Percentiles rank a stretch among this genome's conserved stretches.
Conservation (phyloP, 768 basidiomycete species). For the Trametes cingulata region DNA sequence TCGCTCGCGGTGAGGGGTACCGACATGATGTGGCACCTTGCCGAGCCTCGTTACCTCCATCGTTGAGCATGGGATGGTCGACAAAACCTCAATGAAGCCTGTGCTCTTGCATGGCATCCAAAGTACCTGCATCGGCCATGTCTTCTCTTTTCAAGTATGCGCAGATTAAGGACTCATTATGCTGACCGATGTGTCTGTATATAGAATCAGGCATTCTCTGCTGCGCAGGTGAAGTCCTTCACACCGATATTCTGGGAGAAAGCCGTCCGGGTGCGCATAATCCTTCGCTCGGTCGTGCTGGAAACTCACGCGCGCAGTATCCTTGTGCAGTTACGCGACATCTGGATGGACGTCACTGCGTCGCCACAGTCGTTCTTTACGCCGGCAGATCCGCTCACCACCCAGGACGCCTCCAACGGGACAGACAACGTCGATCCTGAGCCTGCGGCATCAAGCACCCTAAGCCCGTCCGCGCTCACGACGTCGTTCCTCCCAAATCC, state of each 20-base stretch:
- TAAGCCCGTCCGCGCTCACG: slow-evolving; percentile 12
- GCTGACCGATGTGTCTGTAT: neutral
- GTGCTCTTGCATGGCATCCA: no score
- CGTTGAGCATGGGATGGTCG: no score
- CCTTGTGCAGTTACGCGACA: slow-evolving; percentile 45
- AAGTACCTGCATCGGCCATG: no score
- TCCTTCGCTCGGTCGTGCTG: neutral
- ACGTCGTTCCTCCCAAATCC: slow-evolving; percentile 27
- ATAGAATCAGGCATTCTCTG: slow-evolving; percentile 54
- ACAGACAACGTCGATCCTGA: slow-evolving; percentile 15
- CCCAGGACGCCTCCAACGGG: neutral
- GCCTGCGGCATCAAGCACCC: neutral
- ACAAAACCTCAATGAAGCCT: no score
- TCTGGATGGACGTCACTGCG: slow-evolving; percentile 36
- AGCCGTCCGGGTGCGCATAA: slow-evolving; percentile 46
- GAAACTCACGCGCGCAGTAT: neutral
- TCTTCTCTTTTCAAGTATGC: no score
- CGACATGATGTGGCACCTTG: no score
- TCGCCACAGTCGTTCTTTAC: slow-evolving; percentile 8
- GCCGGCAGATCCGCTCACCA: slow-evolving; percentile 9
- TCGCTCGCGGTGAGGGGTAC: no score
- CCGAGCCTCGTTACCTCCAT: no score
- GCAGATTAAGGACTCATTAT: neutral
- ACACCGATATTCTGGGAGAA: slow-evolving; percentile 61
- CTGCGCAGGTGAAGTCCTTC: slow-evolving; percentile 48